Evolutionary conservation across 2,329 filamentous ascomycete species (phyloP).

Genomic region (Hypoxylon sp.): DNA sequence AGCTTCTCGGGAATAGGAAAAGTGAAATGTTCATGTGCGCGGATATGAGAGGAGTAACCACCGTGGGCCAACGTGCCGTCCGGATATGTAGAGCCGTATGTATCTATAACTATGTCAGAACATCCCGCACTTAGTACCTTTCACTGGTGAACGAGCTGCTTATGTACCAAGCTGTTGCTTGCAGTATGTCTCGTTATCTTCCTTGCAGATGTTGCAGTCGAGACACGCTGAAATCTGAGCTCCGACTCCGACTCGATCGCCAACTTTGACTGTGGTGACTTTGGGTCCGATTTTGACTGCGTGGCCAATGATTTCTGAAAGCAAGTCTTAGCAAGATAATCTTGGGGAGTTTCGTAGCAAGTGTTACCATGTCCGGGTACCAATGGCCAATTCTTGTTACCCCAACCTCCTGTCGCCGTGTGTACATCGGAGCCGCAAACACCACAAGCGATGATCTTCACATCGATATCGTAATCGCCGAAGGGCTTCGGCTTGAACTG

Average conservation of each 20-base stretch:
- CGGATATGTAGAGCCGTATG: conserved; percentile 1
- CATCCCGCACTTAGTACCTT: not conserved
- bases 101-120: not conserved
- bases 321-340: not conserved
- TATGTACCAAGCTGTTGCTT: not conserved
- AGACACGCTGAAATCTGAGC: conserved; percentile 57
- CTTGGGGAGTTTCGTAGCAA: not conserved
- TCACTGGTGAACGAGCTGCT: not conserved
- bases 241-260: conserved; percentile 65
- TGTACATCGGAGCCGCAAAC: conserved; percentile 60
- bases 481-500: conserved; percentile 59
- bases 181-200: conserved; percentile 44
- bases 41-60: conserved; percentile 52
- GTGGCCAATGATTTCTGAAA: conserved; percentile 59
- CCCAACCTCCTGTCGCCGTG: conserved; percentile 55
- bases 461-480: conserved; percentile 62
- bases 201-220: conserved; percentile 43
- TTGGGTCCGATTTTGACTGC: conserved; percentile 56
- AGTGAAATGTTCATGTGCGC: conserved; percentile 54
- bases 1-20: conserved; percentile 55
- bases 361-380: not conserved
- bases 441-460: conserved; percentile 61
- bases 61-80: conserved; percentile 59
- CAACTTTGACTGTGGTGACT: conserved; percentile 57
- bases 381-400: conserved; percentile 3